Evolutionary conservation across 345 rosid species (phyloP).

Genomic region (Corymbia maculata): DNA sequence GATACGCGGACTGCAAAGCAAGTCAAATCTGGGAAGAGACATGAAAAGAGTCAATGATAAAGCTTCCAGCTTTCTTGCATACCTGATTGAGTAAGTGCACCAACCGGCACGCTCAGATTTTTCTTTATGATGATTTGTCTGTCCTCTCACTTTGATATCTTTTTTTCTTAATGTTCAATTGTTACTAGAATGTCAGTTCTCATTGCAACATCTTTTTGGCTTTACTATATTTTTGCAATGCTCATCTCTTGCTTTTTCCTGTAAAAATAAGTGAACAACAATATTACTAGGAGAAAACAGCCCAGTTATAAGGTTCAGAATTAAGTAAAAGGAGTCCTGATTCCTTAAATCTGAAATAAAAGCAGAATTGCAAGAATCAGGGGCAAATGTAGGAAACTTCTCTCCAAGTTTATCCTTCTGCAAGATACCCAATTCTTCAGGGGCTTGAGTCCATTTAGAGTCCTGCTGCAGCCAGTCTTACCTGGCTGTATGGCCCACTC

Average conservation of each 20-base stretch:
- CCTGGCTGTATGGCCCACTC: background rate
- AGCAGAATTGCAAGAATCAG: background rate
- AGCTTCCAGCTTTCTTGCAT: slow-evolving; percentile 41
- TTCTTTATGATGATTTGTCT: background rate
- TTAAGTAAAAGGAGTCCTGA: background rate
- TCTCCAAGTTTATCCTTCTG: background rate
- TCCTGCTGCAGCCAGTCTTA: background rate
- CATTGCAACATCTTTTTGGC: background rate
- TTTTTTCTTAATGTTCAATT: background rate
- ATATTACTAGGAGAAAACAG: background rate
- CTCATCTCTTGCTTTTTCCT: background rate
- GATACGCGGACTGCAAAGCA: slow-evolving; percentile 40
- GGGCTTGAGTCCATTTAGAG: background rate
- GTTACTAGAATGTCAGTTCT: background rate
- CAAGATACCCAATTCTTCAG: background rate
- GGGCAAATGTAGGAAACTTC: background rate
- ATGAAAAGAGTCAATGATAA: slow-evolving; percentile 42
- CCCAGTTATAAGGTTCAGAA: background rate
- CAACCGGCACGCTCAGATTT: background rate
- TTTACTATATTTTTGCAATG: background rate
- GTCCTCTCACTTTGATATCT: background rate
- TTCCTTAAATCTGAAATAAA: background rate
- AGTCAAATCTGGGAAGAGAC: slow-evolving; percentile 26
- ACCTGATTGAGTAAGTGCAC: slow-evolving; percentile 51
- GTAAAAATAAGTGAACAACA: background rate